Evolutionary conservation across 768 basidiomycete species (phyloP), one percentile per base, ranked within the genome.

Genomic region (Amanita molliuscula): DNA sequence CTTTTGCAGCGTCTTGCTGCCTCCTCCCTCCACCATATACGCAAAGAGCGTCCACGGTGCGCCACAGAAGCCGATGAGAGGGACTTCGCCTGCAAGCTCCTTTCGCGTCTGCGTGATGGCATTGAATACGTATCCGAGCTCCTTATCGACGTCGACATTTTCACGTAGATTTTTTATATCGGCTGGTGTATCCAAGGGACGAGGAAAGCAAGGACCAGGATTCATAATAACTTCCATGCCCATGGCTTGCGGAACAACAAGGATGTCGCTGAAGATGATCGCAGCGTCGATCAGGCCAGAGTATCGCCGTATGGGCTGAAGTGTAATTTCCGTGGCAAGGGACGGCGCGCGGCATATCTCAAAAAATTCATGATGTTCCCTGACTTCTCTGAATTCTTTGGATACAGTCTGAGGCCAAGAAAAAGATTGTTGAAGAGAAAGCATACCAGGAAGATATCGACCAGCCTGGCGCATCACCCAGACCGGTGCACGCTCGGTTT

Each of bases 391-490:
- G 66, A 97, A 98, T 70, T 97, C 95, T 95, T 56, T 44, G 54
- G 11, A 42, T 18, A 20, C 5, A 25, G 26, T 45, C 25, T 18
- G 49, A 25, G 33, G 34, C 20, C 45, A 49, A 47, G 37, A 41
- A 40, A 49, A 21, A 23, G 21, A 44, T 48, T 16, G 48, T 44
- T 38, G 38, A 35, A 40, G 46, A 53, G 38, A n/a, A 42, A 52
- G 62, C 67, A 61, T 59, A 88, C 88, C 94, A 66, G 94, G 94
- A 41, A 97, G 79, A 69, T 95, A 94, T 47, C 94, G 81, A 44
- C 94, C 94, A 20, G 94, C 94, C 64, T 97, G 94, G 31, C 94
- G 80, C 94, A 97, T 97, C 44, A 95, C 87, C 94, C 94, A 97
- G 50, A 93, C 91, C n/a, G 94, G 93, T 6, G 93, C 91, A 49